Conservation (phyloP, 441 rosid species). For the Dalechampia spathulata region DNA sequence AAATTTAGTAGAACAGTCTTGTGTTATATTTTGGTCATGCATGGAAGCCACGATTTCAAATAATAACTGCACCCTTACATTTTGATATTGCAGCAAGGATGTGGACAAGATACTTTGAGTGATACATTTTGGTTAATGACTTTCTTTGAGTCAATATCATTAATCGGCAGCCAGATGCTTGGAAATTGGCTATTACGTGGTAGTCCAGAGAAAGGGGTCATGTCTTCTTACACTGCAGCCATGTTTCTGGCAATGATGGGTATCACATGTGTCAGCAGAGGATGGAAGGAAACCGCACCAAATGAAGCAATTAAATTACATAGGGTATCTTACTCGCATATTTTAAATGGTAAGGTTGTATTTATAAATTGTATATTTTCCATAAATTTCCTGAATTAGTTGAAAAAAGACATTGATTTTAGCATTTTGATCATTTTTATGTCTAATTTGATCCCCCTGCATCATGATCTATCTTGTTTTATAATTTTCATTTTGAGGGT, state of each 20-base stretch:
- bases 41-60: background rate
- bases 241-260: conserved; percentile 45
- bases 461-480: background rate
- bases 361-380: background rate
- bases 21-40: background rate
- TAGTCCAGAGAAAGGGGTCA: conserved; percentile 35
- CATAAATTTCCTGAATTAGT: background rate
- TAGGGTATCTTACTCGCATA: conserved; percentile 38
- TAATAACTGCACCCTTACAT: background rate
- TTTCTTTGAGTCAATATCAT: conserved; percentile 68
- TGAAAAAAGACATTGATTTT: background rate
- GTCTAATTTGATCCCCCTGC: too few species aligned
- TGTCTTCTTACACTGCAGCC: conserved; percentile 39
- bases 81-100: conserved; percentile 61
- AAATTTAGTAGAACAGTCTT: background rate
- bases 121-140: conserved; percentile 91
- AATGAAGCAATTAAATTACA: conserved; percentile 33
- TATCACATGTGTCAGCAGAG: conserved; percentile 35
- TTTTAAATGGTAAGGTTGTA: conserved; percentile 54
- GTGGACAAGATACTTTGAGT: conserved; percentile 57
- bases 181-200: conserved; percentile 57
- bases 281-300: conserved; percentile 43
- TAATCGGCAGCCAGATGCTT: conserved; percentile 71
- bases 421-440: background rate
- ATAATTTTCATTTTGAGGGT: background rate